These are phyloP conservation scores for Quercus tomentella DNA, from an alignment of 331 rosid species.

Conservation along the genomic window DNA sequence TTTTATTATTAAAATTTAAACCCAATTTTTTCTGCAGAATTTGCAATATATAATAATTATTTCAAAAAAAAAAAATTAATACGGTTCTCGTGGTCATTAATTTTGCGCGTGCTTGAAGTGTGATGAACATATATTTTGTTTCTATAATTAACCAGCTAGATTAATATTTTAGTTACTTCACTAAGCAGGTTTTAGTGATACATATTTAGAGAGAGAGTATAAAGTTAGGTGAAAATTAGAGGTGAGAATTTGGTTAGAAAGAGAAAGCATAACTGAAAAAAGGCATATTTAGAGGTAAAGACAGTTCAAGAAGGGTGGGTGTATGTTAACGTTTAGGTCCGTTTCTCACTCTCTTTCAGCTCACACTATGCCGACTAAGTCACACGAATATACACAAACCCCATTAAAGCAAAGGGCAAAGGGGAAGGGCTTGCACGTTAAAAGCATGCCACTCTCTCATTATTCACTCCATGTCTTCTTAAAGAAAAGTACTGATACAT, in stretches of 20 bases:
- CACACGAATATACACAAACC: constrained; percentile 26
- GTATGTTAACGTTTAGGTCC: constrained; percentile 18
- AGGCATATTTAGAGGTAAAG: not conserved
- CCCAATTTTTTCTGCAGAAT: too few relatives aligned
- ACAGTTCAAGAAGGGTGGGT: constrained; percentile 32
- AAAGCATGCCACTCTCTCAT: constrained; percentile 42
- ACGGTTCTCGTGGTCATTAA: too few relatives aligned
- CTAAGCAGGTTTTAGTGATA: too few relatives aligned
- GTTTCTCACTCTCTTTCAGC: constrained; percentile 24
- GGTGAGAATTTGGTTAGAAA: constrained; percentile 21
- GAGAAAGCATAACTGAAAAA: constrained; percentile 31
- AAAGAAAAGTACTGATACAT: constrained; percentile 28
- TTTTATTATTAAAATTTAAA: not conserved
- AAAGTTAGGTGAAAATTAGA: too few relatives aligned
- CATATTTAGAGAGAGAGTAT: too few relatives aligned
- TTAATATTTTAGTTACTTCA: not conserved
- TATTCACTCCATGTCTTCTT: constrained; percentile 30
- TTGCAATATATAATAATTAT: too few relatives aligned
- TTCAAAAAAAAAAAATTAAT: too few relatives aligned
- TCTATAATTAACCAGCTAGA: too few relatives aligned
- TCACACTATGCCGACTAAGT: constrained; percentile 8
- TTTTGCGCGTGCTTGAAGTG: too few relatives aligned
- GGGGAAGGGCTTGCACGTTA: constrained; percentile 42
- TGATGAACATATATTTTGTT: too few relatives aligned
- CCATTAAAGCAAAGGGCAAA: constrained; percentile 35